Conservation (phyloP, 108 stramenopile genomes). For the Craspedostauros australis region DNA sequence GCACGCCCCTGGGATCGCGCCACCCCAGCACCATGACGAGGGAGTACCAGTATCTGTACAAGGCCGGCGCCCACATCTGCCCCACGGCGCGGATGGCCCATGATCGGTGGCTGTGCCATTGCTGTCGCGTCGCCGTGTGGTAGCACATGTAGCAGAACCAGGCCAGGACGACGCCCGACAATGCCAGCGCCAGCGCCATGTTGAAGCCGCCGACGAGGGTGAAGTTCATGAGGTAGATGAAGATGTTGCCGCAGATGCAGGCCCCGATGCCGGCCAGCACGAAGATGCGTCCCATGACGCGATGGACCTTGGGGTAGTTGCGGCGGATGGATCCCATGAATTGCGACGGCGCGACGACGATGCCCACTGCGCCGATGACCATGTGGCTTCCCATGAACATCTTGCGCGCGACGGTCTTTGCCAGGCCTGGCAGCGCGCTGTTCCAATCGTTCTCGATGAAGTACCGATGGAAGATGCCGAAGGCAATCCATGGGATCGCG, state of each 20-base stretch:
- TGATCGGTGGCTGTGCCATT: constrained; percentile 15
- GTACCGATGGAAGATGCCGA: constrained; percentile 21
- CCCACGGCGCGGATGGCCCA: constrained; percentile 31
- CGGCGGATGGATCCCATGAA: constrained; percentile 11
- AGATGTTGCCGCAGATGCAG: constrained; percentile 20
- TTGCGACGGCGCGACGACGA: constrained; percentile 27
- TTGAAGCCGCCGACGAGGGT: constrained; percentile 29
- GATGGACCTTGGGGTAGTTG: constrained; percentile 15
- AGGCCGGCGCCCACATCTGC: constrained; percentile 26
- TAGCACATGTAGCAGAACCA: constrained; percentile 15
- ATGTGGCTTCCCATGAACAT: constrained; percentile 33
- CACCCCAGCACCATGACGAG: no score
- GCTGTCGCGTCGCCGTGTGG: constrained; percentile 11
- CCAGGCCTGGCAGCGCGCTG: constrained; percentile 30
- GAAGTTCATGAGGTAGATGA: constrained; percentile 25
- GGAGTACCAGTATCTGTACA: constrained; percentile 40
- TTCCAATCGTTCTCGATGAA: constrained; percentile 19
- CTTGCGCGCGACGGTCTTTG: constrained; percentile 13
- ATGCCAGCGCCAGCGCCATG: constrained; percentile 29
- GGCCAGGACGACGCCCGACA: constrained; percentile 18
- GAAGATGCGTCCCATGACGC: constrained; percentile 29
- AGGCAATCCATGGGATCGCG: constrained; percentile 16
- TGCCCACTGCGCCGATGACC: constrained; percentile 19
- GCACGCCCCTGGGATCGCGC: neutral
- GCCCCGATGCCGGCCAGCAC: constrained; percentile 13